Evolutionary conservation across 2,329 filamentous ascomycete genomes (phyloP).

Genomic region (Beauveria medogensis): DNA sequence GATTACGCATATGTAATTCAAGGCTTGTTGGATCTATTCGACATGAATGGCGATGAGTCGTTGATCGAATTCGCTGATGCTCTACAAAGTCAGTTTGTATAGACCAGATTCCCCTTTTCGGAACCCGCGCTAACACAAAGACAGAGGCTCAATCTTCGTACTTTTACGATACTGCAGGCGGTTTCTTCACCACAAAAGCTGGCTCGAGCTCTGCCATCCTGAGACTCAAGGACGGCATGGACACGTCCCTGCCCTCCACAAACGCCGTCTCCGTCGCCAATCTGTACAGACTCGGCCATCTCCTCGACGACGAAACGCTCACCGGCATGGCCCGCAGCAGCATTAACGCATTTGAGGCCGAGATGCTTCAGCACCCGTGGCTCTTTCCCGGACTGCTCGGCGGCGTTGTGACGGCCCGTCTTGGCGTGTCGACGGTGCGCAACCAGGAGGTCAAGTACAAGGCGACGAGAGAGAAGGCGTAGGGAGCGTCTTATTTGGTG

Average conservation of each 20-base stretch:
- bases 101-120: neutral
- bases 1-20: conserved; percentile 88
- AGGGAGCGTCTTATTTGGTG: neutral
- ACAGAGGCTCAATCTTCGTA: conserved; percentile 62
- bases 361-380: conserved; percentile 89
- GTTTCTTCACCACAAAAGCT: conserved; percentile 64
- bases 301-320: conserved; percentile 61
- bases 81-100: conserved; percentile 56
- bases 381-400: conserved; percentile 77
- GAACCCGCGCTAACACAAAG: neutral
- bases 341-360: conserved; percentile 78
- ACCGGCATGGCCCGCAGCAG: conserved; percentile 61
- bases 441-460: conserved; percentile 20
- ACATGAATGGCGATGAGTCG: conserved; percentile 66
- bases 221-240: conserved; percentile 90
- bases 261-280: conserved; percentile 85
- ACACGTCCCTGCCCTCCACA: conserved; percentile 80
- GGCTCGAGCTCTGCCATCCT: conserved; percentile 64
- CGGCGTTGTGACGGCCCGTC: conserved; percentile 62
- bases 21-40: conserved; percentile 76
- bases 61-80: conserved; percentile 75
- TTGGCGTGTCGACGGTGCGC: conserved; percentile 49
- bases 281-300: conserved; percentile 66
- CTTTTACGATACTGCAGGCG: conserved; percentile 66
- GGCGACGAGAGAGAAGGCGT: conserved; percentile 17